phyloP scores from a whole-genome alignment of 148 eudicot genomes.

The Rheum nobile region DNA sequence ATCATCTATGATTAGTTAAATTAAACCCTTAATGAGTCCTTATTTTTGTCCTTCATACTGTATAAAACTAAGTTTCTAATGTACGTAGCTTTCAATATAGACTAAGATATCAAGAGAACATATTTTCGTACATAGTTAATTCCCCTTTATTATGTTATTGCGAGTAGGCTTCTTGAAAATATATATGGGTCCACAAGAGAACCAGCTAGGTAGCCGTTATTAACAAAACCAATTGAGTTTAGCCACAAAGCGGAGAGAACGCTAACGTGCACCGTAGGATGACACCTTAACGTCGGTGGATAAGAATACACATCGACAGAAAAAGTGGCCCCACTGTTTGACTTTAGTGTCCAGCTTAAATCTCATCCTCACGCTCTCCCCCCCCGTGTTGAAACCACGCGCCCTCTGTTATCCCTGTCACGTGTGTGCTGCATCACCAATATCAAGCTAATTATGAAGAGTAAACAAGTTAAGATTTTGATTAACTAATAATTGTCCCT shows the following conservation, averaged over 20 bases:
- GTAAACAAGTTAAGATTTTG: not conserved
- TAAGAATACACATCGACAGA: not conserved
- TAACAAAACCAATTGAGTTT: not conserved
- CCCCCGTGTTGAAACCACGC: not conserved
- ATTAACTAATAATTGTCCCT: too few relatives aligned
- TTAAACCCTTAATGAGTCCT: too few relatives aligned
- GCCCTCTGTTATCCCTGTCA: not conserved
- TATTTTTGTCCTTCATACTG: too few relatives aligned
- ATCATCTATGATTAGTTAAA: too few relatives aligned
- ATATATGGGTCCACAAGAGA: not conserved
- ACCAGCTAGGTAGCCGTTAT: not conserved
- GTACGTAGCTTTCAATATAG: too few relatives aligned
- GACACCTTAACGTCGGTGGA: not conserved
- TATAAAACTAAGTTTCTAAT: too few relatives aligned
- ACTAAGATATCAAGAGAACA: too few relatives aligned
- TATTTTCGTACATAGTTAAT: too few relatives aligned
- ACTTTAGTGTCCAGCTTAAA: not conserved
- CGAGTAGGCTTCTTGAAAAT: not conserved
- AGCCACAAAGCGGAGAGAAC: not conserved
- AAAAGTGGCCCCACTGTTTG: not conserved
- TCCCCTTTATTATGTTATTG: not conserved
- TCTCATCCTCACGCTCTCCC: not conserved
- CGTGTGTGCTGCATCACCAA: not conserved
- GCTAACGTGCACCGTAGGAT: not conserved
- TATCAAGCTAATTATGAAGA: not conserved